Evolutionary conservation across 116 monocot genomes (phyloP).

Genomic region (Dioscorea cayenensis): DNA sequence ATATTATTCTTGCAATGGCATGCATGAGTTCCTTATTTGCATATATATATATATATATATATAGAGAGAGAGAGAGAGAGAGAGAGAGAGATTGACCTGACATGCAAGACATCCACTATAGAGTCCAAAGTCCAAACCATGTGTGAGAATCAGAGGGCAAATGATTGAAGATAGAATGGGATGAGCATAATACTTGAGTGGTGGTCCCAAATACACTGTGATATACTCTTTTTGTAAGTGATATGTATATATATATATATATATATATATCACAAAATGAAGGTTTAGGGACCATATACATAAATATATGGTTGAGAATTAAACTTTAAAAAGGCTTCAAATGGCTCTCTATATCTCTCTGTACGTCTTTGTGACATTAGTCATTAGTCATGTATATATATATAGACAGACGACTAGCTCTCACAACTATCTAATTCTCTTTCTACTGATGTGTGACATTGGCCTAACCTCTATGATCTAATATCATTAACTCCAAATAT

Average conservation of each 20-base stretch:
- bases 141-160: conserved; percentile 11
- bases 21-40: no score
- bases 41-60: no score
- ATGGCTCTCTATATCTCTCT: not conserved
- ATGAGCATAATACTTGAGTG: conserved; percentile 14
- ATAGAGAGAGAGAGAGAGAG: not conserved
- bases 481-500: no score
- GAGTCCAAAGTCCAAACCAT: conserved; percentile 4
- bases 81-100: not conserved
- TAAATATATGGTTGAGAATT: not conserved
- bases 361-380: not conserved
- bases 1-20: no score
- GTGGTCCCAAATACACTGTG: conserved; percentile 11
- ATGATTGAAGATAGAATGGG: conserved; percentile 18
- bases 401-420: not conserved
- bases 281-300: not conserved
- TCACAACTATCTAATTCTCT: not conserved
- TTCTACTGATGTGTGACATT: not conserved
- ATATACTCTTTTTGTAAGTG: not conserved
- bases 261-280: not conserved
- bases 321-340: not conserved
- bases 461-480: no score
- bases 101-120: conserved; percentile 9
- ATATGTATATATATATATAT: not conserved
- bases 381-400: not conserved